Conservation (phyloP, 1,284 basidiomycete species). For the Baeospora myosura region DNA sequence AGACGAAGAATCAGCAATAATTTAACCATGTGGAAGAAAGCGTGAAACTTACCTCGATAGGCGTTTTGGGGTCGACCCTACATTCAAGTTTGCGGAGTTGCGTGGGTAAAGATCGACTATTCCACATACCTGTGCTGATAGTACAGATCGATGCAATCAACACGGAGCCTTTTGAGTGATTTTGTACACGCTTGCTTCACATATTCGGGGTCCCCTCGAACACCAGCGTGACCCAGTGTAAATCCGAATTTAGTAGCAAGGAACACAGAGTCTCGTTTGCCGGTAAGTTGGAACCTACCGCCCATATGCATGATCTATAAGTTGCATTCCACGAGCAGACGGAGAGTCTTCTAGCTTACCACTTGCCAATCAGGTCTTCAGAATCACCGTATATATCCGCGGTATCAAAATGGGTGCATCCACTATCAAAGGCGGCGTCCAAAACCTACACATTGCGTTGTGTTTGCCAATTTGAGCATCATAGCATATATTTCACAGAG, state of each 20-base stretch:
- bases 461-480: neutral
- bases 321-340: neutral
- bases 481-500: too few relatives aligned
- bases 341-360: constrained; percentile 1
- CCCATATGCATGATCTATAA: too few relatives aligned
- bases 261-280: constrained; percentile 33
- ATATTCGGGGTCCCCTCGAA: neutral
- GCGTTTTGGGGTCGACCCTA: constrained; percentile 25
- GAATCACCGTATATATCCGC: constrained; percentile 8
- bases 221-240: neutral
- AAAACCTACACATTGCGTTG: constrained; percentile 1
- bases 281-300: constrained; percentile 28
- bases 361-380: constrained; percentile 9
- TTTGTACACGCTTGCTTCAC: neutral
- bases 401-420: constrained; percentile 6
- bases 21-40: neutral
- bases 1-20: neutral
- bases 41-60: constrained; percentile 32
- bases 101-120: neutral
- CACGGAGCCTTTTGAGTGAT: neutral
- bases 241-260: constrained; percentile 37
- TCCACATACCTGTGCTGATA: neutral
- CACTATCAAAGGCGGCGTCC: constrained; percentile 3
- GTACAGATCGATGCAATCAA: constrained; percentile 1
- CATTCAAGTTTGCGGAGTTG: neutral